A percentile compares a stretch with the other conserved stretches of the same genome.
phyloP scores from a whole-genome alignment of 1,284 basidiomycete genomes.

The Ganoderma boninense region DNA sequence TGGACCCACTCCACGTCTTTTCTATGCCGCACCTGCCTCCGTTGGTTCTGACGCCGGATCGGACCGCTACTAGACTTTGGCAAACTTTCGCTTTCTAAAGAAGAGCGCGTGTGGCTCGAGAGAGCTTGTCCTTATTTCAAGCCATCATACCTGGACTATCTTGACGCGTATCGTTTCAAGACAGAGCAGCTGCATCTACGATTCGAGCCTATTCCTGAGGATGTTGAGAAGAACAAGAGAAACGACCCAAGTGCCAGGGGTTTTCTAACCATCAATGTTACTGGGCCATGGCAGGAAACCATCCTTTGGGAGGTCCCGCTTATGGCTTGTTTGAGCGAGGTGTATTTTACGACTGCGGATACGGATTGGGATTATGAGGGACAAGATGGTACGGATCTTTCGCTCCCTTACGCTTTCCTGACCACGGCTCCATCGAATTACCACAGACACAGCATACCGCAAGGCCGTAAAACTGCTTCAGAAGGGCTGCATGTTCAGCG shows the following conservation, averaged over 20 bases:
- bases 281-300: constrained; percentile 87
- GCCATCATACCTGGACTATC: constrained; percentile 79
- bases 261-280: constrained; percentile 75
- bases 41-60: background rate
- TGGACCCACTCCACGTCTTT: constrained; percentile 19
- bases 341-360: constrained; percentile 75
- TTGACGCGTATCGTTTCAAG: constrained; percentile 77
- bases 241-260: constrained; percentile 50
- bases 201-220: constrained; percentile 65
- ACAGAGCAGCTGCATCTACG: constrained; percentile 82
- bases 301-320: constrained; percentile 98
- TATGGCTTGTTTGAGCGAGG: constrained; percentile 89
- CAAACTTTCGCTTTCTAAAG: constrained; percentile 63
- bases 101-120: constrained; percentile 78
- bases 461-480: constrained; percentile 80
- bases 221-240: constrained; percentile 47
- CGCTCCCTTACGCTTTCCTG: too few species aligned
- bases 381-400: constrained; percentile 65
- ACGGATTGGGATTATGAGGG: constrained; percentile 87
- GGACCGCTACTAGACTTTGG: constrained; percentile 63
- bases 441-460: constrained; percentile 61
- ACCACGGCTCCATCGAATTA: background rate
- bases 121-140: constrained; percentile 82
- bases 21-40: background rate
- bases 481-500: constrained; percentile 82